Percentiles rank a stretch among this genome's conserved stretches.
phyloP scores from a whole-genome alignment of 805 yeast species.

The Saccharomycopsis sp. region DNA sequence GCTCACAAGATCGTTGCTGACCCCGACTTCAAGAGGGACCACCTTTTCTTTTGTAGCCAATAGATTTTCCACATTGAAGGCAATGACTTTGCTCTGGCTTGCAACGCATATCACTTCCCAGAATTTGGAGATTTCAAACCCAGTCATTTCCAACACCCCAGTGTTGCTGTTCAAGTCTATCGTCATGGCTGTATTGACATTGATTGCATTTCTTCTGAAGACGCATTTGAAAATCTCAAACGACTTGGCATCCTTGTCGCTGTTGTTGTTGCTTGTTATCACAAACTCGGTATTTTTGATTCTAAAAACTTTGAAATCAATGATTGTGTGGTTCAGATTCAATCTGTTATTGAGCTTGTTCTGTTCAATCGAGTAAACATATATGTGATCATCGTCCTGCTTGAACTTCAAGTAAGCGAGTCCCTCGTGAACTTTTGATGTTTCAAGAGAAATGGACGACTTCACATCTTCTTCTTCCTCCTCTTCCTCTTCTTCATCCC shows the following conservation, averaged over 20 bases:
- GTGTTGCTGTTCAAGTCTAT: background rate
- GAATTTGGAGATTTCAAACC: background rate
- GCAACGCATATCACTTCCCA: background rate
- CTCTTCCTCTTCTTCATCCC: no score
- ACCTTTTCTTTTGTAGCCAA: background rate
- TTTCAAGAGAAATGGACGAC: no score
- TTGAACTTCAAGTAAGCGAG: conserved; percentile 8
- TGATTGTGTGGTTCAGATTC: conserved; percentile 4
- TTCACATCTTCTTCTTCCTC: no score
- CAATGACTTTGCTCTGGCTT: background rate
- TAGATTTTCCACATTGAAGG: background rate
- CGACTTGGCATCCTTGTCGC: background rate
- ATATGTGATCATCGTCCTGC: conserved; percentile 8
- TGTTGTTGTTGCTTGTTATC: background rate
- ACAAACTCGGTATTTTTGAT: conserved; percentile 14
- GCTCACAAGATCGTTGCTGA: no score
- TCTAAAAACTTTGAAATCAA: conserved; percentile 8
- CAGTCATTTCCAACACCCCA: background rate
- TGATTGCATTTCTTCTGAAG: conserved; percentile 16
- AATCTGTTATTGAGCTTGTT: conserved; percentile 7
- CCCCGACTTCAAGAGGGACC: no score
- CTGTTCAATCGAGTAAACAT: conserved; percentile 9
- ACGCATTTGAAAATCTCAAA: conserved; percentile 16
- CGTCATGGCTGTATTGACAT: conserved; percentile 9
- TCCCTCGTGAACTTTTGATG: conserved; percentile 8